A percentile compares a stretch with the other conserved stretches of the same genome.
phyloP scores from a whole-genome alignment of 1,139 yeast genomes.

The Wickerhamomyces sp. region DNA sequence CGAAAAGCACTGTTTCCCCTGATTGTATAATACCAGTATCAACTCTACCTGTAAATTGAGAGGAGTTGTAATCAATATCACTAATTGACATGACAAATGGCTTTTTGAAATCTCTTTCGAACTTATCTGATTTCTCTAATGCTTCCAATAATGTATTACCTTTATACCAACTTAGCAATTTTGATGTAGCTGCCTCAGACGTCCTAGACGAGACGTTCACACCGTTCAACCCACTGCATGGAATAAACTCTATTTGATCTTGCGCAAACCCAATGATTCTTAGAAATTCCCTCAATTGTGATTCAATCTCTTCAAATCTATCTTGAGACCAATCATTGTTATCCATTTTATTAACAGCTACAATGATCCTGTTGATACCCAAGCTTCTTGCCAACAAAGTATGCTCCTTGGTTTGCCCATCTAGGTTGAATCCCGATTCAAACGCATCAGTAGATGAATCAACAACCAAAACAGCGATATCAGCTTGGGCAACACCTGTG shows the following conservation, averaged over 20 bases:
- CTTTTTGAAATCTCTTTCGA: conserved; percentile 20
- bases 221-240: conserved; percentile 85
- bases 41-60: conserved; percentile 65
- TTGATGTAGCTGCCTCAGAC: conserved; percentile 26
- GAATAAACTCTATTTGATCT: conserved; percentile 60
- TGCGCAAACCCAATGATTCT: conserved; percentile 55
- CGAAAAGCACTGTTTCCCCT: conserved; percentile 63
- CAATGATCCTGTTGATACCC: conserved; percentile 72
- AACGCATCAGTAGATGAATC: conserved; percentile 84
- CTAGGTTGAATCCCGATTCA: conserved; percentile 80
- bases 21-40: conserved; percentile 72
- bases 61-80: conserved; percentile 37
- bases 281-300: conserved; percentile 57
- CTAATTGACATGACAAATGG: conserved; percentile 47
- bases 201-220: conserved; percentile 62
- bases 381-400: conserved; percentile 75
- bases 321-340: conserved; percentile 61
- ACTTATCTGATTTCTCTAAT: conserved; percentile 37
- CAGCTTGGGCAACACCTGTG: conserved; percentile 91
- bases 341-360: conserved; percentile 90
- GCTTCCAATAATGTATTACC: conserved; percentile 63
- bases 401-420: conserved; percentile 96
- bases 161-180: conserved; percentile 49
- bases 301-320: conserved; percentile 59
- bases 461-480: conserved; percentile 43